Conservation (phyloP, 345 rosid genomes). For the Microthlaspi erraticum region DNA sequence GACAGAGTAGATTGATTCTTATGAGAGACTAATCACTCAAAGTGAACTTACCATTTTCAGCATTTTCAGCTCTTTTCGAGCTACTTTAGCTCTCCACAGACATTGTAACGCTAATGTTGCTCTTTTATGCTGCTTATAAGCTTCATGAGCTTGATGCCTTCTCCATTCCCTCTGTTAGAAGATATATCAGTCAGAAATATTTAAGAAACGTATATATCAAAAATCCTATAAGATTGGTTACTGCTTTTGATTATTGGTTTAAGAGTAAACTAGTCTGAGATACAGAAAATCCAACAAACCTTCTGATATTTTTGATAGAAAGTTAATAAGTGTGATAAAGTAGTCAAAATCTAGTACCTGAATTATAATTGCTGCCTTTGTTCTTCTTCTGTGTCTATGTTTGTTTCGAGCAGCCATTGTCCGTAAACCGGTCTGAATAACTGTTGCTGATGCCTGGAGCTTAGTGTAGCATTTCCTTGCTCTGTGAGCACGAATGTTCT, state of each 20-base stretch:
- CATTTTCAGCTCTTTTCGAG: conserved; percentile 66
- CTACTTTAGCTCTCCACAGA: conserved; percentile 64
- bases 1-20: conserved; percentile 17
- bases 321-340: not conserved
- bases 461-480: conserved; percentile 53
- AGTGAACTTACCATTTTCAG: conserved; percentile 58
- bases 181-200: conserved; percentile 15
- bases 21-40: conserved; percentile 13
- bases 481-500: conserved; percentile 49
- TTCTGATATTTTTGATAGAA: not conserved
- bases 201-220: no score
- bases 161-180: conserved; percentile 61
- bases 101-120: conserved; percentile 62
- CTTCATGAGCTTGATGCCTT: conserved; percentile 52
- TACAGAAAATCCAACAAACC: conserved; percentile 16
- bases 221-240: not conserved
- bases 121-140: conserved; percentile 52
- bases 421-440: conserved; percentile 64
- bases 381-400: conserved; percentile 57
- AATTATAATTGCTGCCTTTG: conserved; percentile 59
- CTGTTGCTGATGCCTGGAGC: conserved; percentile 52
- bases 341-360: conserved; percentile 52
- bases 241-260: conserved; percentile 13
- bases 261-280: conserved; percentile 11
- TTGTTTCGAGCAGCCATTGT: conserved; percentile 63